Conservation (phyloP, 805 yeast genomes). For the Candida pseudofarinosa region DNA sequence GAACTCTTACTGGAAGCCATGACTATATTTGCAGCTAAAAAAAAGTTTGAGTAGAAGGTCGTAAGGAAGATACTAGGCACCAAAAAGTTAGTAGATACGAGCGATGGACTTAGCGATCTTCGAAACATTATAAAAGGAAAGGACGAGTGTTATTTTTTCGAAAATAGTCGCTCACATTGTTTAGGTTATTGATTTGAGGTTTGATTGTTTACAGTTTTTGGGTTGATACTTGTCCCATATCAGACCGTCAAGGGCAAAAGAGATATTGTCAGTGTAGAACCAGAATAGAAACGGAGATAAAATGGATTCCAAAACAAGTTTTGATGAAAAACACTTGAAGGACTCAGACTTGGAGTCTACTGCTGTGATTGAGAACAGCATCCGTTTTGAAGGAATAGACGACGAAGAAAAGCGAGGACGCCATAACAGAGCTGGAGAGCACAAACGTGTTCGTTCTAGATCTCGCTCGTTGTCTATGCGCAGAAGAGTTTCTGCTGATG, state of each 20-base stretch:
- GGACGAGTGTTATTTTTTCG: neutral
- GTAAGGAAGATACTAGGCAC: too few species aligned
- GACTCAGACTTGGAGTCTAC: neutral
- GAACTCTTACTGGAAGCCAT: too few species aligned
- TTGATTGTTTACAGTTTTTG: neutral
- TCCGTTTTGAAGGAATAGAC: neutral
- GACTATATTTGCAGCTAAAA: neutral
- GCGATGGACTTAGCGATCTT: too few species aligned
- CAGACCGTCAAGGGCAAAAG: too few species aligned
- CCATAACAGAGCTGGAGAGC: neutral
- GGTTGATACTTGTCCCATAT: neutral
- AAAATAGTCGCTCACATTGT: neutral
- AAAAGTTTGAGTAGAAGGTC: too few species aligned
- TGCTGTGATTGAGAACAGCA: neutral
- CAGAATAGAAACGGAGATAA: neutral
- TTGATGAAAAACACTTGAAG: neutral
- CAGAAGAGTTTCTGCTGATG: constrained; percentile 14
- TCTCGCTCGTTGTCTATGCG: neutral
- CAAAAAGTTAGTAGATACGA: too few species aligned
- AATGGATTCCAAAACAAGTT: neutral
- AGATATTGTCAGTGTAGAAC: too few species aligned
- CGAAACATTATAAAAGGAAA: neutral
- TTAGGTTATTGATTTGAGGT: neutral
- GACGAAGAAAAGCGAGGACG: neutral
- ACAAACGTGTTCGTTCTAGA: neutral